Percentiles rank a stretch among this genome's conserved stretches.
Evolutionary conservation across 805 yeast genomes (phyloP).

Genomic region (Saturnispora serradocipensis): DNA sequence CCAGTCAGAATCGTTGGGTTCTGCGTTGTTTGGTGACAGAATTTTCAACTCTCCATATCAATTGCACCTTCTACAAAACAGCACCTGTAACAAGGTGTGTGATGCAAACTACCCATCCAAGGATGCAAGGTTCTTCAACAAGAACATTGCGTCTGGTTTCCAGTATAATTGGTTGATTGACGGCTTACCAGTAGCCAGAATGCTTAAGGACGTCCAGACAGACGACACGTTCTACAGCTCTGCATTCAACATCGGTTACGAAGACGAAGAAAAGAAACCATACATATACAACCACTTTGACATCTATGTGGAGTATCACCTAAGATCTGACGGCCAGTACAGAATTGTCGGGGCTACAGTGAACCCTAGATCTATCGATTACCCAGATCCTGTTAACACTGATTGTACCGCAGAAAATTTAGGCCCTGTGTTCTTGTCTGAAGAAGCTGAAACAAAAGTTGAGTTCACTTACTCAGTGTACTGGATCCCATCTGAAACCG

Average conservation of each 20-base stretch:
- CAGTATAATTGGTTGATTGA: slow-evolving; percentile 89
- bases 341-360: slow-evolving; percentile 91
- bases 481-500: slow-evolving; percentile 60
- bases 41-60: slow-evolving; percentile 88
- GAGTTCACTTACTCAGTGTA: slow-evolving; percentile 75
- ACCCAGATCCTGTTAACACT: slow-evolving; percentile 12
- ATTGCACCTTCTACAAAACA: slow-evolving; percentile 65
- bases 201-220: slow-evolving; percentile 48
- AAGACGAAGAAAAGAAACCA: slow-evolving; percentile 44
- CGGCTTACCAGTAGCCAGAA: slow-evolving; percentile 85
- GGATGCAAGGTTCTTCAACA: slow-evolving; percentile 68
- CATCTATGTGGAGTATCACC: slow-evolving; percentile 73
- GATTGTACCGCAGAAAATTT: slow-evolving; percentile 21
- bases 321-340: slow-evolving; percentile 52
- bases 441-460: slow-evolving; percentile 48
- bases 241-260: slow-evolving; percentile 73
- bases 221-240: slow-evolving; percentile 58
- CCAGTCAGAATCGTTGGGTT: slow-evolving; percentile 85
- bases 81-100: slow-evolving; percentile 64
- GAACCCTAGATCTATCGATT: slow-evolving; percentile 47
- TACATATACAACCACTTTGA: slow-evolving; percentile 76
- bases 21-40: slow-evolving; percentile 91
- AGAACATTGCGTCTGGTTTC: slow-evolving; percentile 74
- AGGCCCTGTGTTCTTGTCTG: slow-evolving; percentile 39
- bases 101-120: slow-evolving; percentile 45